Conservation (phyloP, 164 flowering plant genomes). For the Berberis thunbergii region DNA sequence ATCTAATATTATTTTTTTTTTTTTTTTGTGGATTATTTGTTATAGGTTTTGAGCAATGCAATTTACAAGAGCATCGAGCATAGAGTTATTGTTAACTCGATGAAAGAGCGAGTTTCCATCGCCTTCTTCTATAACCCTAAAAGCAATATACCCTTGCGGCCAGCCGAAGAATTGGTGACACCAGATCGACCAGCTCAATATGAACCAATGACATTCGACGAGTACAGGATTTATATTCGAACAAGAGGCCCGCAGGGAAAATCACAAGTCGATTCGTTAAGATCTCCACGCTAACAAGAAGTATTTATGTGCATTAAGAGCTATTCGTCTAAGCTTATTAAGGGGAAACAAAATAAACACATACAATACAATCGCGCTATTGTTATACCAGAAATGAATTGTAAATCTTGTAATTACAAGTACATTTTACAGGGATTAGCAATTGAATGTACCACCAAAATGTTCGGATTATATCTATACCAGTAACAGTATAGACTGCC, state of each 20-base stretch:
- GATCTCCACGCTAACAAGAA: constrained; percentile 2
- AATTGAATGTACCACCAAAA: background rate
- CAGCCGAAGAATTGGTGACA: constrained; percentile 43
- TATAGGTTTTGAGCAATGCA: constrained; percentile 67
- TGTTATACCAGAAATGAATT: background rate
- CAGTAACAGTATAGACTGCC: no score
- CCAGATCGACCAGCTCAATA: constrained; percentile 42
- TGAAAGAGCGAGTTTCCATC: constrained; percentile 46
- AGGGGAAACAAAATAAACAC: no score
- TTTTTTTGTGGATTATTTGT: no score
- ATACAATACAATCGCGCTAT: background rate
- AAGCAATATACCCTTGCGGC: constrained; percentile 42
- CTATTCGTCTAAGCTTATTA: no score
- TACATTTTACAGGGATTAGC: background rate
- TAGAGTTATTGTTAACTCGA: constrained; percentile 51
- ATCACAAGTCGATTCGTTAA: constrained; percentile 44
- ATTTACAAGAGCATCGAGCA: constrained; percentile 78
- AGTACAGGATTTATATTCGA: constrained; percentile 58
- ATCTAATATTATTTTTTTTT: background rate
- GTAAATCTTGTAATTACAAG: background rate
- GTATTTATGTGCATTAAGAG: no score
- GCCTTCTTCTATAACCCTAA: constrained; percentile 83
- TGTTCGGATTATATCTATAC: no score
- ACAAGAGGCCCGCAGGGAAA: constrained; percentile 59
- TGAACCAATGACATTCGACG: constrained; percentile 47